These are phyloP conservation scores for Lentinula boryana DNA, from an alignment of 768 basidiomycete species.

Conservation along the genomic window DNA sequence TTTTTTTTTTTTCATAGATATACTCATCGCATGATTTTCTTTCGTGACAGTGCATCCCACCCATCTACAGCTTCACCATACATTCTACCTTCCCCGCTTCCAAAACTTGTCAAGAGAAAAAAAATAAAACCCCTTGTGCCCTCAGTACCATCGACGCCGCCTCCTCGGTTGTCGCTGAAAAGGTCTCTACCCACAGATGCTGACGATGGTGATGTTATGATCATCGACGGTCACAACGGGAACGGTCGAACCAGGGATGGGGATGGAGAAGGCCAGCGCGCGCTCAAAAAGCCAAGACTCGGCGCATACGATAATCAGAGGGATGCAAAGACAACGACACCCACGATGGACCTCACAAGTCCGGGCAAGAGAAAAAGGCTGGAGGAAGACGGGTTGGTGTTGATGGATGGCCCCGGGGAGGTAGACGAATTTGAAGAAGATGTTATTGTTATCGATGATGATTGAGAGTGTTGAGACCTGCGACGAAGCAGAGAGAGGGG, in stretches of 20 bases:
- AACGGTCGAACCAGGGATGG: conserved; percentile 18
- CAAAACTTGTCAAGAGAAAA: conserved; percentile 41
- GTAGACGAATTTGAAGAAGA: conserved; percentile 39
- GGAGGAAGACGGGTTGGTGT: conserved; percentile 70
- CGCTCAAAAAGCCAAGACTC: conserved; percentile 17
- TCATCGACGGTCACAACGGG: conserved; percentile 29
- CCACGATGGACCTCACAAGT: conserved; percentile 25
- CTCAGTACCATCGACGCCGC: conserved; percentile 32
- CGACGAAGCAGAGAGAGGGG: too few species aligned
- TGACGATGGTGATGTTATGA: conserved; percentile 32
- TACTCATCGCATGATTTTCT: not conserved
- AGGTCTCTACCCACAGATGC: conserved; percentile 51
- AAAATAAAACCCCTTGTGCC: conserved; percentile 35
- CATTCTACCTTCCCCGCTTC: conserved; percentile 62
- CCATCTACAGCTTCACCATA: conserved; percentile 43
- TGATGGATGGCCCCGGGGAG: conserved; percentile 57
- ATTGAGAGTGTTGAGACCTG: too few species aligned
- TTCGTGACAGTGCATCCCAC: conserved; percentile 45
- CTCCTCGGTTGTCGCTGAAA: conserved; percentile 37
- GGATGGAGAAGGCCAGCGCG: conserved; percentile 36
- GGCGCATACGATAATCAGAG: not conserved
- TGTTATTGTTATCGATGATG: conserved; percentile 46
- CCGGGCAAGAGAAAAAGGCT: conserved; percentile 61
- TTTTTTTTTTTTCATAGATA: too few species aligned
- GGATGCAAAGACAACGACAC: conserved; percentile 2